phyloP scores from a whole-genome alignment of 345 rosid genomes.

The Alliaria petiolata region DNA sequence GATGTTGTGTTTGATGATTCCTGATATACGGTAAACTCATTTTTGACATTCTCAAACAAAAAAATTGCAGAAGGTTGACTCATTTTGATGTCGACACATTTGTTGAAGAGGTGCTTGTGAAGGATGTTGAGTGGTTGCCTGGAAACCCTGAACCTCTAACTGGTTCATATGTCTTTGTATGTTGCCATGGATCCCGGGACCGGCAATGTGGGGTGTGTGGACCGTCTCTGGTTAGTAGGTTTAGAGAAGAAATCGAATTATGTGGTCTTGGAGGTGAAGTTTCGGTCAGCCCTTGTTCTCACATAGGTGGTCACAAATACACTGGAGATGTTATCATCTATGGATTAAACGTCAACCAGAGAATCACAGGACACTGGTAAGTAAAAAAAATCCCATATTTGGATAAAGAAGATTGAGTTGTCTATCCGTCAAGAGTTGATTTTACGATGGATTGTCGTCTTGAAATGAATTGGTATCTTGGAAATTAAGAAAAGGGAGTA shows the following conservation, averaged over 20 bases:
- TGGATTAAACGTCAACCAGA: constrained; percentile 50
- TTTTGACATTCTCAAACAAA: constrained; percentile 7
- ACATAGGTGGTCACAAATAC: constrained; percentile 88
- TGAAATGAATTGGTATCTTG: too few relatives aligned
- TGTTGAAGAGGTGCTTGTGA: constrained; percentile 96
- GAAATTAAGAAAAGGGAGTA: too few relatives aligned
- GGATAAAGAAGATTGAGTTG: not conserved
- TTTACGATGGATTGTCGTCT: too few relatives aligned
- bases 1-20: not conserved
- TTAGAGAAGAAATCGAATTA: constrained; percentile 77
- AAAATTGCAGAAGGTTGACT: constrained; percentile 82
- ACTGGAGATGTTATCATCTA: constrained; percentile 94
- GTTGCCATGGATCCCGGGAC: constrained; percentile 90
- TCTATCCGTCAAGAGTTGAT: too few relatives aligned
- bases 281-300: constrained; percentile 95
- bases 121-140: constrained; percentile 88
- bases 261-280: constrained; percentile 73
- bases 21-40: not conserved
- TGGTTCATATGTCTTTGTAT: constrained; percentile 84
- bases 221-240: constrained; percentile 70
- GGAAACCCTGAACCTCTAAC: constrained; percentile 76
- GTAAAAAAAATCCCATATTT: constrained; percentile 2
- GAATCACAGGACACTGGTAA: constrained; percentile 83
- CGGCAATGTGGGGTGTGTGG: constrained; percentile 93
- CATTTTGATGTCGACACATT: constrained; percentile 99